Base-by-base conservation (phyloP, 2,329 filamentous ascomycete genomes). In the Hawksworthiomyces lignivorus region DNA sequence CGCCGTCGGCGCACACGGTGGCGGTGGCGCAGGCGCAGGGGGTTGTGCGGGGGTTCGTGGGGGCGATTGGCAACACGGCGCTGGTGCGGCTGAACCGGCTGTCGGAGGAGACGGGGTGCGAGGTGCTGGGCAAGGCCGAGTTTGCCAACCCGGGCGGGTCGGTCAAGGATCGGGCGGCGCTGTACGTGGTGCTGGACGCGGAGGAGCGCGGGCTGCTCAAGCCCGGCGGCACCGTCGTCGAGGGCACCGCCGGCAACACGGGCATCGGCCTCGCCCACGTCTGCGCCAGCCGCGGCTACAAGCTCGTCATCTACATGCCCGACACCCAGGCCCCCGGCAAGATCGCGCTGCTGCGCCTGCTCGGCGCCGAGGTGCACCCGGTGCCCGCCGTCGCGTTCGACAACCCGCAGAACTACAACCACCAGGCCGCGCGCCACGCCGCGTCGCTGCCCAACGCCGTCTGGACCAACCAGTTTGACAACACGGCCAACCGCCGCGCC, bases 381-480 rank as follows among this genome's bases (percentile, higher is more conserved):
- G 92, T 98, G 0, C 92, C 92, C 14, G 92, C 90, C 7, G 92
- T 97, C 14, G 83, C 92, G 4, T 97, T 94, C 57, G 89, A 97
- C 49, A 87, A 97, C 68, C 87, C 88, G 14, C 72, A 88, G 33
- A 98, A 98, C 68, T 98, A 97, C 73, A 98, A 98, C 68, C 90
- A 97, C 67, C 90, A 95, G 70, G 92, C 92, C 5, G 76, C 75
- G 46, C 72, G 90, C 31, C 90, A 97, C 64, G 92, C 92, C n/a
- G 88, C 92, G 61, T 63, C 72, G 3, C 66, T 94, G 36, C 82
- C 87, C 14, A 92, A 92, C 55, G 88, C 90, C 8, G 89, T 97
- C 12, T 98, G 92, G 92, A 98, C 92, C 33, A 94, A 98, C 65
- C 92, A 98, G 67, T 98, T 98, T 66, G 92, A 98, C 62, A 98